These are phyloP conservation scores for Aspergillaceae sp. DNA, from an alignment of 2,329 filamentous ascomycete genomes.

Conservation along the genomic window DNA sequence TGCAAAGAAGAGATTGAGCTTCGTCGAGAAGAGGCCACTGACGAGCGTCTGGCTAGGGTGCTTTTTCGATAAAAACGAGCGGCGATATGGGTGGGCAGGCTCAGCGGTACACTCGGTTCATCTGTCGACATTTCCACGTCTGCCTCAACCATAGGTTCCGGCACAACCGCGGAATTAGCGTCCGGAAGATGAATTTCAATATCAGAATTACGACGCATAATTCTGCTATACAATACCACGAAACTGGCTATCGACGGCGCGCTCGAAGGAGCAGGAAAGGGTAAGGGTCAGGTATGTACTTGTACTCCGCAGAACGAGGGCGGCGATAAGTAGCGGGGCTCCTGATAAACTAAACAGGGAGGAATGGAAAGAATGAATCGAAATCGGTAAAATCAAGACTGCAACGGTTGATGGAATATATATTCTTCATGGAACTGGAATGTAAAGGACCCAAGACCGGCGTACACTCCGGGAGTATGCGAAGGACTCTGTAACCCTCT, in stretches of 20 bases:
- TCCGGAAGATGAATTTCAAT: slow-evolving; percentile 34
- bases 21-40: slow-evolving; percentile 54
- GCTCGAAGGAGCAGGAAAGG: background rate
- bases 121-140: slow-evolving; percentile 38
- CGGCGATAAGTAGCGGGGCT: background rate
- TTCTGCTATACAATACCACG: slow-evolving; percentile 10
- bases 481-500: no score
- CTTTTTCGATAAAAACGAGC: slow-evolving; percentile 53
- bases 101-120: slow-evolving; percentile 31
- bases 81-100: slow-evolving; percentile 53
- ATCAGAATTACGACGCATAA: slow-evolving; percentile 37
- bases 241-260: background rate
- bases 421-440: background rate
- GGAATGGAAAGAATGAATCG: background rate
- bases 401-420: no score
- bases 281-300: background rate
- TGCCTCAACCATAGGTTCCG: slow-evolving; percentile 18
- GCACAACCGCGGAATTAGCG: slow-evolving; percentile 19
- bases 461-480: no score
- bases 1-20: slow-evolving; percentile 58
- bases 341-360: background rate
- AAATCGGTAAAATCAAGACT: background rate
- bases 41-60: slow-evolving; percentile 49
- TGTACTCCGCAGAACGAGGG: background rate
- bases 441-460: background rate